Evolutionary conservation across 2,329 filamentous ascomycete species (phyloP).

Genomic region (Epichloe glyceriae): DNA sequence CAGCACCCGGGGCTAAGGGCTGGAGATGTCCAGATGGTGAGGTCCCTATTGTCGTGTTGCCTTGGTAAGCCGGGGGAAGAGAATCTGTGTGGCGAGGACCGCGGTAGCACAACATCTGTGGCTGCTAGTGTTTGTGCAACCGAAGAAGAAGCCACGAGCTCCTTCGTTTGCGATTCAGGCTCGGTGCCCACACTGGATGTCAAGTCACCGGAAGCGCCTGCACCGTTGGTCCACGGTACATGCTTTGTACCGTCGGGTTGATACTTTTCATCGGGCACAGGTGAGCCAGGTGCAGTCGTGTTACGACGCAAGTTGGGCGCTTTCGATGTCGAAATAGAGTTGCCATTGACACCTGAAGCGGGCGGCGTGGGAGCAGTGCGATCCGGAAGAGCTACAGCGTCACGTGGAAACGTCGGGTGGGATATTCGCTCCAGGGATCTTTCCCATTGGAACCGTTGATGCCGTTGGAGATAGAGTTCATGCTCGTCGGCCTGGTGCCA

Average conservation of each 20-base stretch:
- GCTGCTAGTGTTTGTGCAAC: constrained; percentile 1
- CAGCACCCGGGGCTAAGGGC: constrained; percentile 30
- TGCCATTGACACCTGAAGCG: constrained; percentile 11
- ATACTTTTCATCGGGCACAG: not conserved
- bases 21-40: constrained; percentile 40
- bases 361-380: constrained; percentile 15
- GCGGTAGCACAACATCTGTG: constrained; percentile 3
- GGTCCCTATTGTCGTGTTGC: constrained; percentile 23
- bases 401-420: constrained; percentile 15
- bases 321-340: not conserved
- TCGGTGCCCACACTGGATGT: not conserved
- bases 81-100: constrained; percentile 39
- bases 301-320: not conserved
- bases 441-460: constrained; percentile 26
- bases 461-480: constrained; percentile 47
- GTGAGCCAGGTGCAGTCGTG: not conserved
- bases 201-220: not conserved
- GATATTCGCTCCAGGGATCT: constrained; percentile 15
- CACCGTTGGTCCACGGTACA: constrained; percentile 1
- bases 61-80: constrained; percentile 49
- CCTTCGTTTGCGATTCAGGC: constrained; percentile 1
- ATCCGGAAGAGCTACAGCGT: constrained; percentile 16
- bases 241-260: not conserved
- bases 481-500: constrained; percentile 35
- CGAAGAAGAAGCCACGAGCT: not conserved